phyloP scores from a whole-genome alignment of 305 asterid genomes.

The Caryopteris hybrid region DNA sequence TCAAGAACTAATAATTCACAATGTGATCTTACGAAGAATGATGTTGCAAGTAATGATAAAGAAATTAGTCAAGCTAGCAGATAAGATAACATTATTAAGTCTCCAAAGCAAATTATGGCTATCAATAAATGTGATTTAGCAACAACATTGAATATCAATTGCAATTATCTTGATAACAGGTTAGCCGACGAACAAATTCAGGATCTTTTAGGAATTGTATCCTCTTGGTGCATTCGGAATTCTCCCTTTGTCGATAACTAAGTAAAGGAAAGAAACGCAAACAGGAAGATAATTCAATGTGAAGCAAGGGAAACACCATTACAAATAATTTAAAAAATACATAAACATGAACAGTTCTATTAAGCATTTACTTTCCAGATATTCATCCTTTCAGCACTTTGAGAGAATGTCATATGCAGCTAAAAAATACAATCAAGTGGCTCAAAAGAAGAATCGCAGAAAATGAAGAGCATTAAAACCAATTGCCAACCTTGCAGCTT shows the following conservation, averaged over 20 bases:
- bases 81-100: background rate
- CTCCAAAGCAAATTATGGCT: background rate
- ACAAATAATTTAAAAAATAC: background rate
- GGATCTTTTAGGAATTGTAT: background rate
- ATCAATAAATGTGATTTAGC: background rate
- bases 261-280: background rate
- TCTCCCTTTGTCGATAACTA: background rate
- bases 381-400: background rate
- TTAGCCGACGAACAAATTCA: background rate
- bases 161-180: background rate
- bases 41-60: background rate
- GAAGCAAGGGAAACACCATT: constrained; percentile 1
- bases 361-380: background rate
- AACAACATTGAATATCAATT: background rate
- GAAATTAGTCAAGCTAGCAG: background rate
- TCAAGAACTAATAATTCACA: background rate
- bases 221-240: background rate
- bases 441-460: too few species aligned
- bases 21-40: background rate
- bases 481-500: constrained; percentile 74
- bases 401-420: too few species aligned
- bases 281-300: background rate
- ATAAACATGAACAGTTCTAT: background rate
- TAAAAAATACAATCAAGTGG: too few species aligned
- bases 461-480: background rate